phyloP scores from a whole-genome alignment of 2,329 filamentous ascomycete species.

The Aspergillus hortae region DNA sequence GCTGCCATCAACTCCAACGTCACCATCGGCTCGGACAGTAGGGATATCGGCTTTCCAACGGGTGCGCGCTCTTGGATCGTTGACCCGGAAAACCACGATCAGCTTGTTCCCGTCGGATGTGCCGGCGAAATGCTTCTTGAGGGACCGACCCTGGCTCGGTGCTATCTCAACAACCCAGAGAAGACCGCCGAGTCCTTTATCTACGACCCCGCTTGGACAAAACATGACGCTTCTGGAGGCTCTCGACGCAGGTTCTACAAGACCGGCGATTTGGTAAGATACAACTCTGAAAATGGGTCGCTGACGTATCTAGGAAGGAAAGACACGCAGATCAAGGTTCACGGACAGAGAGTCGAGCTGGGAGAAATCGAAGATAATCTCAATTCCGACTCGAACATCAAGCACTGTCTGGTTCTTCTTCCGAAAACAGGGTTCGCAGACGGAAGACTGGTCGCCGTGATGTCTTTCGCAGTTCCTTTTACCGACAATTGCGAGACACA shows the following conservation, averaged over 20 bases:
- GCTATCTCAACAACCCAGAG: constrained; percentile 57
- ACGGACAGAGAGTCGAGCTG: constrained; percentile 63
- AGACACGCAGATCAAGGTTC: constrained; percentile 66
- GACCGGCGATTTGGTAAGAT: constrained; percentile 39
- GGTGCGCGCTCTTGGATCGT: constrained; percentile 39
- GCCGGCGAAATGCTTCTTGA: constrained; percentile 38
- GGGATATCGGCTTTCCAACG: constrained; percentile 34
- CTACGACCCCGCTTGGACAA: constrained; percentile 52
- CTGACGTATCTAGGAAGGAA: constrained; percentile 55
- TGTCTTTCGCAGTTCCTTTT: constrained; percentile 23
- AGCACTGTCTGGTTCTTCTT: constrained; percentile 34
- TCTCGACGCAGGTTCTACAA: constrained; percentile 35
- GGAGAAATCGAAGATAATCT: constrained; percentile 48
- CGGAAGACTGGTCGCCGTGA: constrained; percentile 28
- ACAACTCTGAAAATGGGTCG: constrained; percentile 33
- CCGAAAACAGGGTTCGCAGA: constrained; percentile 34
- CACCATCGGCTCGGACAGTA: constrained; percentile 27
- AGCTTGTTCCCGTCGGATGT: constrained; percentile 40
- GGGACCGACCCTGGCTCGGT: constrained; percentile 57
- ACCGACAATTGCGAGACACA: constrained; percentile 8
- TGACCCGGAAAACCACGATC: constrained; percentile 36
- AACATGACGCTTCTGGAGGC: constrained; percentile 27
- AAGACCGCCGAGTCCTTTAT: constrained; percentile 60
- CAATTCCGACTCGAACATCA: constrained; percentile 25
- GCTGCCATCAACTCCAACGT: constrained; percentile 33